These are phyloP conservation scores for Penicillium ucsense DNA, from an alignment of 495 filamentous ascomycete species.

Conservation along the genomic window DNA sequence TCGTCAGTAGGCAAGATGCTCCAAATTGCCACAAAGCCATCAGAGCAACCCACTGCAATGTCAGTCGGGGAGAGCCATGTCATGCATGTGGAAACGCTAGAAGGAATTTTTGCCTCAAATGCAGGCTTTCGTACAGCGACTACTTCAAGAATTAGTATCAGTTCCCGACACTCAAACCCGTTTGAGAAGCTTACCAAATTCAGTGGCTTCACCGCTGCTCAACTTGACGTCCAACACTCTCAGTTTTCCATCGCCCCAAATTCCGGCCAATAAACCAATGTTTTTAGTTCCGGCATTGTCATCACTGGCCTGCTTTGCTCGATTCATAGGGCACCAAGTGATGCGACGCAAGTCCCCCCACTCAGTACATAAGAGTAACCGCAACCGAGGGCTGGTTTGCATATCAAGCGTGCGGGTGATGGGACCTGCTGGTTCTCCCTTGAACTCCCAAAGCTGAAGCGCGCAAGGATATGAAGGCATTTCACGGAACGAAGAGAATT, in stretches of 20 bases:
- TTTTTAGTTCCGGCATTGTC: constrained; percentile 19
- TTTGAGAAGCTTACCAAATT: constrained; percentile 24
- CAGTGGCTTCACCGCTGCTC: constrained; percentile 18
- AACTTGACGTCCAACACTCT: constrained; percentile 48
- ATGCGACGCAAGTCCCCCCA: constrained; percentile 54
- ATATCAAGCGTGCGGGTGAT: constrained; percentile 30
- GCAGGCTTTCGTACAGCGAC: constrained; percentile 19
- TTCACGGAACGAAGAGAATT: constrained; percentile 38
- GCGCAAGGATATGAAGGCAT: constrained; percentile 36
- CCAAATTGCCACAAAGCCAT: constrained; percentile 51
- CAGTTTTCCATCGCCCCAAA: constrained; percentile 54
- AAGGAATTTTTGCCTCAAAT: constrained; percentile 41
- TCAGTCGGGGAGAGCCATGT: constrained; percentile 53
- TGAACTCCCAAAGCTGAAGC: constrained; percentile 53
- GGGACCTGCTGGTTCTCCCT: constrained; percentile 18
- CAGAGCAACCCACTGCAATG: constrained; percentile 53
- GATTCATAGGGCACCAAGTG: constrained; percentile 51
- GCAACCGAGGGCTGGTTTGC: constrained; percentile 27
- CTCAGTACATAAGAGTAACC: constrained; percentile 47
- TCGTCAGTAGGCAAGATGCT: constrained; percentile 33
- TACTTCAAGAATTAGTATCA: too few relatives aligned
- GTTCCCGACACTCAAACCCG: too few relatives aligned
- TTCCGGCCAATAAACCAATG: constrained; percentile 51
- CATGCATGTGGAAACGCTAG: constrained; percentile 48
- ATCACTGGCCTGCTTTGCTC: constrained; percentile 25